Base-by-base conservation (phyloP, 768 basidiomycete species). In the Termitomyces sp. region DNA sequence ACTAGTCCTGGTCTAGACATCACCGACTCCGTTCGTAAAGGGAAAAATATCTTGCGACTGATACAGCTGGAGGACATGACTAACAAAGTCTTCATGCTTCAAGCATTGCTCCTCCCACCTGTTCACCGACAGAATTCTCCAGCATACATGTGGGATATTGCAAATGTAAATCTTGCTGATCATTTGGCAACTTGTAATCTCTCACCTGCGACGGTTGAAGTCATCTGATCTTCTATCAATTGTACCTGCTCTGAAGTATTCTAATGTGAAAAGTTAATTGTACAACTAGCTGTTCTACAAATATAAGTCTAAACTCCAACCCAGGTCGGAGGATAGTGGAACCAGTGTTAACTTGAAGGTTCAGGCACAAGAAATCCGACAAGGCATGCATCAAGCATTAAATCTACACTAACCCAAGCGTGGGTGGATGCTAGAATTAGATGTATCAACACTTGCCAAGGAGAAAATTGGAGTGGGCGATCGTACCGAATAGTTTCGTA, bases 361-460 rank as follows among this genome's bases (percentile, higher is more conserved):
- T 93, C 91, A 1, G 88, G 71, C 13, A 95, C 85, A 40, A 99
- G 75, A 66, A 97, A 91, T 16, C 96, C 96, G 37, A 99, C 89
- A 46, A 97, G 77, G 71, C 93, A 98, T 34, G 86, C 81, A 68
- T 98, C 95, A 22, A 99, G 78, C 93, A 98, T 97, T 65, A 88
- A 88, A 51, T 99, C 96, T n/a, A 82, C 84, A 64, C 93, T 98
- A 33, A 99, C 95, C 96, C 96, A 99, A 4, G 88, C 91, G 71
- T 99, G 96, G 0, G 95, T 98, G 24, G 83, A 73, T 46, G 89
- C 96, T 98, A 62, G 12, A 44, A 53, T 45, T 14, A 6, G 13
- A 30, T 44, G 6, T 13, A 24, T 44, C 36, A 44, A 14, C 32
- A 44, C 30, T 59, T 45, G 37, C 5, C 2, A n/a, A n/a, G n/a